Percentiles rank a stretch among this genome's conserved stretches.
These are phyloP conservation scores for Beauveria medogensis DNA, from an alignment of 2,329 filamentous ascomycete genomes.

Conservation along the genomic window DNA sequence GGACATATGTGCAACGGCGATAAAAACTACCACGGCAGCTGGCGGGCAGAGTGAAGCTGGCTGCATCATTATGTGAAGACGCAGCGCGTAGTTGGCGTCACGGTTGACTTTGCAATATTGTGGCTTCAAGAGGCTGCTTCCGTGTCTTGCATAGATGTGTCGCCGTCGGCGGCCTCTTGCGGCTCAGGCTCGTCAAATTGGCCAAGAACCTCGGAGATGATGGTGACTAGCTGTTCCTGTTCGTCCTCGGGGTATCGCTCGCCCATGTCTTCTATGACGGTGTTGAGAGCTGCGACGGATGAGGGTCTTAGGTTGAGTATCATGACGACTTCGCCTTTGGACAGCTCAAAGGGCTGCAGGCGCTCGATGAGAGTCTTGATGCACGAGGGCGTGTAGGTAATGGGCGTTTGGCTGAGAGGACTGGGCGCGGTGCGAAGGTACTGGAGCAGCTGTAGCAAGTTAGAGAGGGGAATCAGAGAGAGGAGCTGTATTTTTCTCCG, in stretches of 20 bases:
- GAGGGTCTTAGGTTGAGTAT: conserved; percentile 58
- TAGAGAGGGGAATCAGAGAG: neutral
- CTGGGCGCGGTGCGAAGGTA: conserved; percentile 49
- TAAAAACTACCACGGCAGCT: conserved; percentile 35
- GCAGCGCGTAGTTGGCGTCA: neutral
- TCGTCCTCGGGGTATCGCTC: conserved; percentile 51
- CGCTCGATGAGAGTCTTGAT: conserved; percentile 46
- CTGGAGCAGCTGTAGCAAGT: conserved; percentile 42
- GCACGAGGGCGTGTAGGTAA: conserved; percentile 43
- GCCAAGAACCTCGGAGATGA: conserved; percentile 52
- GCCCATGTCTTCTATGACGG: conserved; percentile 57
- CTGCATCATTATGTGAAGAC: conserved; percentile 40
- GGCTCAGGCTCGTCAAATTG: conserved; percentile 29
- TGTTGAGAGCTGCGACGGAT: conserved; percentile 49
- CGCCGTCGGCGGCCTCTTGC: conserved; percentile 26
- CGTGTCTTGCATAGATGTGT: conserved; percentile 31
- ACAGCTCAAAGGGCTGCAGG: conserved; percentile 49
- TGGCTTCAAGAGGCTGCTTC: conserved; percentile 16
- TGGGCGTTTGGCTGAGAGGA: conserved; percentile 47
- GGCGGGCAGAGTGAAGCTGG: conserved; percentile 49
- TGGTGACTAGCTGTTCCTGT: conserved; percentile 48
- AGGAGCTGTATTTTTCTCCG: neutral
- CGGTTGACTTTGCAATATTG: neutral
- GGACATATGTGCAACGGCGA: conserved; percentile 51
- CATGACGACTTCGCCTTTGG: conserved; percentile 62